Base-by-base conservation (phyloP, 192 early-diverging fungal species). In the Backusella parvicylindrica region DNA sequence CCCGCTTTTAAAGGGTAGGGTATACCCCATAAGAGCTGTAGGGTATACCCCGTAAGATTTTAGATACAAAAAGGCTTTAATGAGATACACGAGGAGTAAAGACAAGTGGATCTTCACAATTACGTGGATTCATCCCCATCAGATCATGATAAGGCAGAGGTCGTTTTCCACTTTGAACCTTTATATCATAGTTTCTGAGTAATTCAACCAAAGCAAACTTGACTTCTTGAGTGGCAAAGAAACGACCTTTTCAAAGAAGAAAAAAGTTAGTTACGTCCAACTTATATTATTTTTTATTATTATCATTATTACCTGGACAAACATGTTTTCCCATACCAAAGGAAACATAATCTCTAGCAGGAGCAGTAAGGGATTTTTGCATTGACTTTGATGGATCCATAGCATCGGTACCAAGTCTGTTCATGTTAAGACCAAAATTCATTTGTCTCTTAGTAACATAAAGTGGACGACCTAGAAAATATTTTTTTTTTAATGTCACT, bases 221-320 rank as follows among this genome's bases (percentile, higher is more conserved):
- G 40, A 79, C 71, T 70, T 79, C 78, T 18, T 75, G 73, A 7
- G 71, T 26, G 13, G 78, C 78, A 65, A 79, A 79, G 63, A 75
- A 79, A 18, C 78, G 67, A 56, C 50, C 50, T 56, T 6, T 21
- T 7, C n/a, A n/a, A 21, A 21, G 7, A 18, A 23, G 8, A 12
- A n/a, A n/a, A n/a, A 3, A 7, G 23, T 50, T 12, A 21, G 11
- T 23, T 9, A 2, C 3, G 26, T 26, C 4, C 12, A 50, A 3
- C 21, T 7, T 21, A 21, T 21, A 6, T 50, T 0, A 6, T 21
- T 5, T 7, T 15, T 5, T 49, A 49, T 49, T n/a, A 2, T n/a
- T 49, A n/a, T 50, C 1, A 15, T 7, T 43, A 12, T 43, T 50
- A 67, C 77, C 77, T n/a, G 69, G 74, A 43, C 74, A 75, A 26